Percentiles rank a stretch among this genome's conserved stretches.
phyloP scores from a whole-genome alignment of 768 basidiomycete genomes.

The Phanerochaete sordida region DNA sequence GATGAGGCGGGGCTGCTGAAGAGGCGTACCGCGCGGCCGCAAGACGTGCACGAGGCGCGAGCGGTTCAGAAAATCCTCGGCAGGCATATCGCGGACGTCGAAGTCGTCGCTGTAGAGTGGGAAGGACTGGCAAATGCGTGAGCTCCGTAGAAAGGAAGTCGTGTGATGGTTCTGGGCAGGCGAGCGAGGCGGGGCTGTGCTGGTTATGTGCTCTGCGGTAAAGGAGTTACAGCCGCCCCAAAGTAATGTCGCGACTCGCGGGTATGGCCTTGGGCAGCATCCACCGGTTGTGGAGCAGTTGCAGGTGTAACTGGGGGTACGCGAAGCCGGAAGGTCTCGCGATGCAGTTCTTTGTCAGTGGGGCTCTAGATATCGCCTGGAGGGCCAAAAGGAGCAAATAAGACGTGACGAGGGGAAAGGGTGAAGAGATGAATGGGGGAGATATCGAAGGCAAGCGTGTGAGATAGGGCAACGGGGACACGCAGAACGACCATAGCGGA shows the following conservation, averaged over 20 bases:
- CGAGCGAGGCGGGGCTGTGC: conserved; percentile 48
- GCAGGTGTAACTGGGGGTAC: conserved; percentile 64
- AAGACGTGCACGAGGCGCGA: neutral
- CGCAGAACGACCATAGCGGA: conserved; percentile 41
- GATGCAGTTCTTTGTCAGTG: conserved; percentile 58
- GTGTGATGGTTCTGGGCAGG: too few relatives aligned
- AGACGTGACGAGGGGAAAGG: conserved; percentile 50
- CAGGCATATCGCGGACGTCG: neutral
- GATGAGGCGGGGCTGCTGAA: neutral
- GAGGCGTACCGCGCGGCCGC: neutral
- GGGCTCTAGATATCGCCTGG: conserved; percentile 60
- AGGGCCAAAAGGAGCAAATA: conserved; percentile 61
- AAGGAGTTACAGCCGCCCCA: conserved; percentile 78
- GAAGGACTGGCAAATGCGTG: too few relatives aligned
- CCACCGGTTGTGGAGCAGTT: conserved; percentile 58
- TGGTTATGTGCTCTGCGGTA: conserved; percentile 82
- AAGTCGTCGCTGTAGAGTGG: neutral
- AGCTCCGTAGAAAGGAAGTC: too few relatives aligned
- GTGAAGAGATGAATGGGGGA: conserved; percentile 36
- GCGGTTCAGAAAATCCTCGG: too few relatives aligned
- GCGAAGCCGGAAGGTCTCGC: conserved; percentile 56
- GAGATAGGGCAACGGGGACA: conserved; percentile 44
- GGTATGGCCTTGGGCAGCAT: conserved; percentile 78
- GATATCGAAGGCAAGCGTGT: conserved; percentile 26
- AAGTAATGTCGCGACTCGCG: conserved; percentile 83